Evolutionary conservation across 495 filamentous ascomycete species (phyloP).

Genomic region (Jackrogersella multiformis): DNA sequence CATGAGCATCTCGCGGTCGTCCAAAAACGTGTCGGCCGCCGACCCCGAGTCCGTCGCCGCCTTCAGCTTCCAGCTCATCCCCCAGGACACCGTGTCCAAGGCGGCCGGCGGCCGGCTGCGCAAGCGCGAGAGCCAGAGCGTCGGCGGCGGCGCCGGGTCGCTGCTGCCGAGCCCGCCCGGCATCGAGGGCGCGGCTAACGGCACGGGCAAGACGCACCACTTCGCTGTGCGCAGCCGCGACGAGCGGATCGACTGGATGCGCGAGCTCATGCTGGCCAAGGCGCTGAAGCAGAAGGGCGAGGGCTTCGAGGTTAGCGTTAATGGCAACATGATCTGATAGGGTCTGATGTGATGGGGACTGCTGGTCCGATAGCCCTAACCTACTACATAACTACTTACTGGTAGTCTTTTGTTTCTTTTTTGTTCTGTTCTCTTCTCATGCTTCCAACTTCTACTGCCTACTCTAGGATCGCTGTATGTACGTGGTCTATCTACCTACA

Average conservation of each 20-base stretch:
- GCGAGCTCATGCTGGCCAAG: slow-evolving; percentile 96
- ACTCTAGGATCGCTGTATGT: slow-evolving; percentile 7
- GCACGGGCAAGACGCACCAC: slow-evolving; percentile 87
- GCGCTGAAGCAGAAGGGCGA: slow-evolving; percentile 83
- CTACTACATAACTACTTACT: neutral
- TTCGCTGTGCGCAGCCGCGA: slow-evolving; percentile 89
- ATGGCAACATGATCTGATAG: slow-evolving; percentile 76
- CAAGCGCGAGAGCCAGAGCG: slow-evolving; percentile 55
- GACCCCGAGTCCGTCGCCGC: slow-evolving; percentile 64
- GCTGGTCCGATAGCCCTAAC: too few species aligned
- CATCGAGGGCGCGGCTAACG: slow-evolving; percentile 52
- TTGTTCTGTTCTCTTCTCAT: slow-evolving; percentile 1
- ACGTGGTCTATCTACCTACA: neutral
- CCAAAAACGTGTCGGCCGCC: slow-evolving; percentile 56
- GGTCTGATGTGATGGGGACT: too few species aligned
- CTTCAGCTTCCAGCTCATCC: slow-evolving; percentile 92
- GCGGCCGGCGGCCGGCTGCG: slow-evolving; percentile 51
- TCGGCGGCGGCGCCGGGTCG: slow-evolving; percentile 31
- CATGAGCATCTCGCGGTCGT: slow-evolving; percentile 70
- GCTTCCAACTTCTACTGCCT: neutral
- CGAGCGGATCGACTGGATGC: slow-evolving; percentile 97
- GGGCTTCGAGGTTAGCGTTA: slow-evolving; percentile 82
- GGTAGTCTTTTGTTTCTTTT: slow-evolving; percentile 1
- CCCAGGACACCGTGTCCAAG: slow-evolving; percentile 62
- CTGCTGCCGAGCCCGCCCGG: slow-evolving; percentile 26